Base-by-base conservation (phyloP, 2,329 filamentous ascomycete genomes). In the Emergomyces africanus region DNA sequence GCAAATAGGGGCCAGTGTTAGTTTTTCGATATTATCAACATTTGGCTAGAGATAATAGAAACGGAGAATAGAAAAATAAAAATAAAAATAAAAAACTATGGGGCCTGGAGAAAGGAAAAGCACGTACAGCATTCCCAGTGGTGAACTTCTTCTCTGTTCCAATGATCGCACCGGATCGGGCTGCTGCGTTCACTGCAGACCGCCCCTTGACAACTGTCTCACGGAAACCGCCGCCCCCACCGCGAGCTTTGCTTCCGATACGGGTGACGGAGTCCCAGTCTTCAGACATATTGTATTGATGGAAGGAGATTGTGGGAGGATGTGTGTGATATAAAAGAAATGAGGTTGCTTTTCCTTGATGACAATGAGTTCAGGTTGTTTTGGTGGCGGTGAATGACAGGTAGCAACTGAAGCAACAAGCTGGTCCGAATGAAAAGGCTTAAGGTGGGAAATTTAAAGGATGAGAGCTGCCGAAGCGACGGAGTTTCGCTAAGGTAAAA, bases 231-330 rank as follows among this genome's bases (percentile, higher is more conserved):
- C 73, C 74, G 67, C 86, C 87, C 66, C 85, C 82, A 65, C 83
- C 82, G 69, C 85, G 84, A 70, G 82, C 83, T 77, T 88, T 92
- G 83, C 84, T 89, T 71, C 94, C 94, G 72, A 99, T 97, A 82
- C 94, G 95, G 77, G 90, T 95, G 67, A 88, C 84, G 66, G 78
- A 75, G 69, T 96, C 88, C 91, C 92, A 97, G 70, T 95, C 90
- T 71, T 87, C 85, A 30, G 48, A 59, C 58, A 39, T 39, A 25
- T 37, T 58, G 33, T 39, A 25, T 48, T 58, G 44, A 12, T 20
- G 14, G n/a, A 54, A 23, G 37, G 37, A 46, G 39, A 6, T 23
- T 42, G 33, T 42, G n/a, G n/a, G n/a, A n/a, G n/a, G n/a, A n/a
- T n/a, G n/a, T n/a, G n/a, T n/a, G 35, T 30, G 8, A 9, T 44